Evolutionary conservation across 2,329 filamentous ascomycete genomes (phyloP).

Genomic region (Fusarium sulawesiense): DNA sequence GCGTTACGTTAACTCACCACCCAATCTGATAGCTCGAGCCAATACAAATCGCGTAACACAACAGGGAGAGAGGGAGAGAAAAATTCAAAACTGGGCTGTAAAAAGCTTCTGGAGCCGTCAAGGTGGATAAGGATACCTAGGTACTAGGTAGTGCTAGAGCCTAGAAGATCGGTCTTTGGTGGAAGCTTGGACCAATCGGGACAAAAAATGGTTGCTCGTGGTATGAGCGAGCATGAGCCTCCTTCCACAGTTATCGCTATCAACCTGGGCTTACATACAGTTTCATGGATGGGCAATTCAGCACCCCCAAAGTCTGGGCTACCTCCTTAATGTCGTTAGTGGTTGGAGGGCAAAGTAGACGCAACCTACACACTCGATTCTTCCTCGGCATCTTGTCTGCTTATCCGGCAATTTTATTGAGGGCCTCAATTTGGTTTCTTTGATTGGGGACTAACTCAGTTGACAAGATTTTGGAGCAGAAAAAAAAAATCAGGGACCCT

Average conservation of each 20-base stretch:
- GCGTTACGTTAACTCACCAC: conserved; percentile 40
- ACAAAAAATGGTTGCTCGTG: conserved; percentile 41
- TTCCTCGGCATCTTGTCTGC: conserved; percentile 7
- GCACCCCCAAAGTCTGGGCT: not conserved
- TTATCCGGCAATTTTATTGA: conserved; percentile 10
- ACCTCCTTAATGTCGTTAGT: conserved; percentile 18
- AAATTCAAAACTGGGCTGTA: conserved; percentile 15
- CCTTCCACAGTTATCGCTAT: conserved; percentile 25
- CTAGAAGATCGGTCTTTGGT: conserved; percentile 23
- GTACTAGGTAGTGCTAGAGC: not conserved
- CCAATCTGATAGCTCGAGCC: conserved; percentile 28
- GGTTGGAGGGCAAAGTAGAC: not conserved
- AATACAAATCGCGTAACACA: conserved; percentile 18
- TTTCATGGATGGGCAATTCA: not conserved
- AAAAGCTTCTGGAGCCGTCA: conserved; percentile 34
- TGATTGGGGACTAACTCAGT: conserved; percentile 5
- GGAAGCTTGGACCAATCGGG: conserved; percentile 43
- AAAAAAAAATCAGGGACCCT: conserved; percentile 20
- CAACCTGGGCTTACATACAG: conserved; percentile 5
- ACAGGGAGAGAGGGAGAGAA: conserved; percentile 6
- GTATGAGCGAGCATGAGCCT: conserved; percentile 27
- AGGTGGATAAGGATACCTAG: conserved; percentile 18
- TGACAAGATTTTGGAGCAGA: conserved; percentile 17
- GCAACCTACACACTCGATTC: not conserved
- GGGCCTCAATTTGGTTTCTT: conserved; percentile 20